These are phyloP conservation scores for Quercus cerris DNA, from an alignment of 306 rosid genomes.

Conservation along the genomic window DNA sequence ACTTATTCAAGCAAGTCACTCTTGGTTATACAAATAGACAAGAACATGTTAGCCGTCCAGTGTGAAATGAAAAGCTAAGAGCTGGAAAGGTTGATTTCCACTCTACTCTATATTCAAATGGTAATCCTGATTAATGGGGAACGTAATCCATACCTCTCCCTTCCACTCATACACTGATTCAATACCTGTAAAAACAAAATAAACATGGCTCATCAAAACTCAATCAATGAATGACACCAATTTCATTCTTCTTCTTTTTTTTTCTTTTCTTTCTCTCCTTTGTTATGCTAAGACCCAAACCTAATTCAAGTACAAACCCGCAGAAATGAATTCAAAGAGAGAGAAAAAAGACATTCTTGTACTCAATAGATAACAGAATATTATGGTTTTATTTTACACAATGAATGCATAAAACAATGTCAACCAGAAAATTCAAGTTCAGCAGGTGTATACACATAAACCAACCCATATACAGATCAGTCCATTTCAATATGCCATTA, in stretches of 20 bases:
- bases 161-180: conserved; percentile 87
- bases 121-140: background rate
- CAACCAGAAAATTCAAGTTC: background rate
- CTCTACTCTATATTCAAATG: conserved; percentile 1
- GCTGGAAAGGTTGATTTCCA: background rate
- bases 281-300: background rate
- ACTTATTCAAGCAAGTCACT: background rate
- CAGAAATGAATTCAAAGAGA: background rate
- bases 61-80: background rate
- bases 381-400: background rate
- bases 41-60: background rate
- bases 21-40: background rate
- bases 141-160: conserved; percentile 68
- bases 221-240: background rate
- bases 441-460: background rate
- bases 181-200: conserved; percentile 54
- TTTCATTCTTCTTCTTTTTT: background rate
- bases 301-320: background rate
- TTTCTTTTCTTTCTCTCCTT: background rate
- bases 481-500: background rate
- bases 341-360: background rate
- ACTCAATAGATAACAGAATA: background rate
- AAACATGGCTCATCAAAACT: background rate
- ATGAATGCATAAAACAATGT: background rate
- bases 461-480: background rate